These are phyloP conservation scores for Juglanconis oblonga DNA, from an alignment of 2,329 filamentous ascomycete genomes.

Conservation along the genomic window DNA sequence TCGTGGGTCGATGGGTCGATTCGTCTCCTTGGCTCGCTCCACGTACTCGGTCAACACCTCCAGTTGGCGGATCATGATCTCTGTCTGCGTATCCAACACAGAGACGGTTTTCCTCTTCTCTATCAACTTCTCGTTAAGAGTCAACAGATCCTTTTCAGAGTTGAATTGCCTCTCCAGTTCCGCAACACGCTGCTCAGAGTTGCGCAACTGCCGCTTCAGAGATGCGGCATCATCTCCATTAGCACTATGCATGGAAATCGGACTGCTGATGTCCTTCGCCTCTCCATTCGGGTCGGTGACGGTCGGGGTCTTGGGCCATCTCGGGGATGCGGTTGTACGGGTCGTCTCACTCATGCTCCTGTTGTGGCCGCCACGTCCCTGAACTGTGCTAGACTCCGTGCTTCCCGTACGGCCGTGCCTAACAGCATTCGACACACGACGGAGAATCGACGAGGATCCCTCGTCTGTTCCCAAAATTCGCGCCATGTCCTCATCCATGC, in stretches of 20 bases:
- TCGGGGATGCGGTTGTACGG: slow-evolving; percentile 59
- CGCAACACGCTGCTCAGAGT: slow-evolving; percentile 78
- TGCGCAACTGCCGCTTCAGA: slow-evolving; percentile 73
- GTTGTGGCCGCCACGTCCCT: slow-evolving; percentile 46
- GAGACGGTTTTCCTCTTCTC: slow-evolving; percentile 97
- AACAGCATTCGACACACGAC: slow-evolving; percentile 88
- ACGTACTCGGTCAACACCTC: slow-evolving; percentile 88
- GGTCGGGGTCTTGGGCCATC: slow-evolving; percentile 68
- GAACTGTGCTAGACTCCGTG: slow-evolving; percentile 52
- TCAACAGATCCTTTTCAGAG: slow-evolving; percentile 64
- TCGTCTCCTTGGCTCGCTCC: slow-evolving; percentile 78
- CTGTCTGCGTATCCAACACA: slow-evolving; percentile 87
- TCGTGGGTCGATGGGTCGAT: slow-evolving; percentile 74
- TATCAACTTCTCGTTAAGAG: slow-evolving; percentile 79
- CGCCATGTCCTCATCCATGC: slow-evolving; percentile 93
- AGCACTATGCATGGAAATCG: slow-evolving; percentile 59
- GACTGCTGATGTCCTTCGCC: slow-evolving; percentile 67
- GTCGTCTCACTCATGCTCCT: slow-evolving; percentile 68
- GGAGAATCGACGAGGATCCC: slow-evolving; percentile 74
- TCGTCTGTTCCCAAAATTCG: slow-evolving; percentile 81
- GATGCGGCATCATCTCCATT: slow-evolving; percentile 60
- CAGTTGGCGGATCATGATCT: slow-evolving; percentile 90
- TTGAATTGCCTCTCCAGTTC: slow-evolving; percentile 80
- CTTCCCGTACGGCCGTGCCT: slow-evolving; percentile 90
- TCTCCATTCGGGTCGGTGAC: slow-evolving; percentile 49